Base-by-base conservation (phyloP, 2,329 filamentous ascomycete species). In the Rutstroemia sp. region DNA sequence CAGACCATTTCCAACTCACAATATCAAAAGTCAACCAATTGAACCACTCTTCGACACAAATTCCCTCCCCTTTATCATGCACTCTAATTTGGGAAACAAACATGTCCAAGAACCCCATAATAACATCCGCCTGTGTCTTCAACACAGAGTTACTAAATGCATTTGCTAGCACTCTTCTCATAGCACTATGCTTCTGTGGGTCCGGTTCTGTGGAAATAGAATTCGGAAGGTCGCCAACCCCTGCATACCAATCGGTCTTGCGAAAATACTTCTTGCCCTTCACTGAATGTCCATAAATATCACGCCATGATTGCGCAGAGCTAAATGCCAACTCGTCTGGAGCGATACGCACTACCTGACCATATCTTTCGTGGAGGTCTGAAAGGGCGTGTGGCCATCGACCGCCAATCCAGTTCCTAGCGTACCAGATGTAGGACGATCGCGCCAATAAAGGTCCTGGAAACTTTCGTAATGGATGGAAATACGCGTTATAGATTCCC, bases 391-490 rank as follows among this genome's bases (percentile, higher is more conserved):
- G 37, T 41, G 48, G 48, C 48, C 48, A 51, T 51, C 21, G 39
- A 14, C 48, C 48, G 12, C 48, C 21, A 42, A 51, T 51, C 48
- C 50, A 53, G 12, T 53, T 30, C 12, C 44, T 53, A 14, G 50
- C 50, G 19, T 56, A 56, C 54, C 54, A 56, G 34, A 56, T 17
- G 16, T 47, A 56, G 1, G 54, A 48, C 1, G 46, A 48, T 39
- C 41, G 38, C n/a, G 52, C 52, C 37, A 37, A 50, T 2, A 55
- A 7, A 3, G 52, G 52, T 9, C 52, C 52, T 4, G 52, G 52
- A 39, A 55, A 55, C 5, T 55, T 41, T 41, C 45, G 50, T 45
- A 55, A 55, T 8, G 52, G 52, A 19, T 55, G 52, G 16, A 55
- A 55, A 38, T 55, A 55, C 8, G 23, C 27, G 19, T 55, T 55